A percentile compares a stretch with the other conserved stretches of the same genome.
phyloP scores from a whole-genome alignment of 768 basidiomycete species.

The Lactarius vividus region DNA sequence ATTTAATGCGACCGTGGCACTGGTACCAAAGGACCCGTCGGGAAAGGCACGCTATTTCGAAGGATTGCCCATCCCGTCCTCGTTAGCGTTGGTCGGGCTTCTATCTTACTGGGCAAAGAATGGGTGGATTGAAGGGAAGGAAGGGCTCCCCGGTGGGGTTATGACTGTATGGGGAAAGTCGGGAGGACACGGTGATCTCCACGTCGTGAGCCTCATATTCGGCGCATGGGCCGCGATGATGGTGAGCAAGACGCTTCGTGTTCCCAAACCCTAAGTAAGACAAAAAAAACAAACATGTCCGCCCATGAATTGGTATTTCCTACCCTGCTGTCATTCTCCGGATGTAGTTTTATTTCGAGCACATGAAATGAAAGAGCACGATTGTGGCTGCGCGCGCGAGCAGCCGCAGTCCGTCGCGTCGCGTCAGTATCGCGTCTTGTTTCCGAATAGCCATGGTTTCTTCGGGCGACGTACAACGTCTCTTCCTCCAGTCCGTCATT shows the following conservation, averaged over 20 bases:
- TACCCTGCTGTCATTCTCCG: neutral
- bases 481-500: conserved; percentile 77
- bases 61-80: conserved; percentile 94
- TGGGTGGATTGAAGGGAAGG: conserved; percentile 80
- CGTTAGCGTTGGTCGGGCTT: conserved; percentile 72
- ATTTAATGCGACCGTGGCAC: conserved; percentile 97
- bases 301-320: neutral
- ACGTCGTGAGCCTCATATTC: conserved; percentile 75
- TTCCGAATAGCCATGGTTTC: conserved; percentile 39
- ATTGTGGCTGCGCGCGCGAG: neutral
- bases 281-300: neutral
- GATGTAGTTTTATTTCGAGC: neutral
- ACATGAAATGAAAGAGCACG: neutral
- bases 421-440: conserved; percentile 23
- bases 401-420: conserved; percentile 29
- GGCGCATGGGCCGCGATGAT: conserved; percentile 89
- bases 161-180: conserved; percentile 66
- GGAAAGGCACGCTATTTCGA: conserved; percentile 97
- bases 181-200: conserved; percentile 82
- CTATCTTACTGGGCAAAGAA: conserved; percentile 80
- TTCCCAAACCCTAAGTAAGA: conserved; percentile 64
- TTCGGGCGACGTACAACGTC: conserved; percentile 63
- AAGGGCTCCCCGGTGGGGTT: conserved; percentile 74
- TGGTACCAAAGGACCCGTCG: conserved; percentile 79
- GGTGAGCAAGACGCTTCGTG: conserved; percentile 94